Evolutionary conservation across 768 basidiomycete species (phyloP).

Genomic region (Fomitopsis pulvina): DNA sequence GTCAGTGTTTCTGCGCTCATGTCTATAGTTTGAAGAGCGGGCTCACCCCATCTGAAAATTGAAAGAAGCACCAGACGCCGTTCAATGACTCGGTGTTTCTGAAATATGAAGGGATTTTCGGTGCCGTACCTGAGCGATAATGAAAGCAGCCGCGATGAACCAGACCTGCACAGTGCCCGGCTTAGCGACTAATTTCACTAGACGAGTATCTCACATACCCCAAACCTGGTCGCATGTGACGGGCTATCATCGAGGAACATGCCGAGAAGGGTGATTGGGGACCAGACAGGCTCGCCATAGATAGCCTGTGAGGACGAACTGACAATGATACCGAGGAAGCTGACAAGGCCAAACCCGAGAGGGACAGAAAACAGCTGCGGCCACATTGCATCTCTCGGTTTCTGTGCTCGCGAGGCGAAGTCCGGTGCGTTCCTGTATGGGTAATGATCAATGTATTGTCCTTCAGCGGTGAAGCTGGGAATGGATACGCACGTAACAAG

Average conservation of each 20-base stretch:
- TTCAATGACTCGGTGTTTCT: background rate
- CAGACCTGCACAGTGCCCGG: conserved; percentile 40
- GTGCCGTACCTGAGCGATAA: conserved; percentile 57
- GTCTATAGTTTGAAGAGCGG: background rate
- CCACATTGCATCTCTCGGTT: conserved; percentile 49
- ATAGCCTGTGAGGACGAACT: conserved; percentile 70
- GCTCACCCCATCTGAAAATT: conserved; percentile 21
- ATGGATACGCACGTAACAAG: conserved; percentile 48
- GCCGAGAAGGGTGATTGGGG: conserved; percentile 64
- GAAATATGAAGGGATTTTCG: conserved; percentile 3
- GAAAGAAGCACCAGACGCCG: no score
- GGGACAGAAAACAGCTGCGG: conserved; percentile 71
- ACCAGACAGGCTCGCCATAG: conserved; percentile 76
- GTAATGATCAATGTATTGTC: background rate
- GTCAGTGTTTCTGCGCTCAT: conserved; percentile 3
- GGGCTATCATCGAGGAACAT: conserved; percentile 62
- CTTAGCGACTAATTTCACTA: conserved; percentile 14
- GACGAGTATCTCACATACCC: conserved; percentile 37
- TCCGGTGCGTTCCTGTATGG: conserved; percentile 62
- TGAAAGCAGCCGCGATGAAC: conserved; percentile 75
- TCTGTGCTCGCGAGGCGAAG: conserved; percentile 59
- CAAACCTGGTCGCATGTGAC: conserved; percentile 60
- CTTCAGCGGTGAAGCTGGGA: conserved; percentile 1
- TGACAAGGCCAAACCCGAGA: conserved; percentile 64
- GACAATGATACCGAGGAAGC: conserved; percentile 78